Evolutionary conservation across 163 green algal genomes (phyloP).

Genomic region (Chlorella variabilis): DNA sequence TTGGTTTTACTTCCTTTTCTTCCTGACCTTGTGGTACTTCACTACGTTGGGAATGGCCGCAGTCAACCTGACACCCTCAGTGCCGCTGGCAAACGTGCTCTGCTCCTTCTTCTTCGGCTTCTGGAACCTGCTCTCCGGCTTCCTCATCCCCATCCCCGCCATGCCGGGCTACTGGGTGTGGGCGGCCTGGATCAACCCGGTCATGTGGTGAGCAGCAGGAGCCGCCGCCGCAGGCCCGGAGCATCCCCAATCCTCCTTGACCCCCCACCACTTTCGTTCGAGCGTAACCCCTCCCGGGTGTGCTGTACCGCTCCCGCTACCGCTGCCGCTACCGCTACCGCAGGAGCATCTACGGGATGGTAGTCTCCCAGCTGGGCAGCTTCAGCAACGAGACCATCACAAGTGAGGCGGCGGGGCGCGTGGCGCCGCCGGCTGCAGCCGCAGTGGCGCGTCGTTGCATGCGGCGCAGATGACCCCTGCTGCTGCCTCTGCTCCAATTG

Average conservation of each 20-base stretch:
- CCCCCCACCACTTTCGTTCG: no score
- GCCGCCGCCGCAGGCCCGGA: no score
- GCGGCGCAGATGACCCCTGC: no score
- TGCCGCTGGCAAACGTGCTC: slow-evolving; percentile 58
- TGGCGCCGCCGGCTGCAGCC: no score
- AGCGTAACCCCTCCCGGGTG: no score
- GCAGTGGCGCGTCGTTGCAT: no score
- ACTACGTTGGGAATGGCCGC: slow-evolving; percentile 50
- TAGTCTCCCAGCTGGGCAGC: slow-evolving; percentile 57
- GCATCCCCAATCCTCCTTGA: no score
- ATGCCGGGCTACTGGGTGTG: slow-evolving; percentile 61
- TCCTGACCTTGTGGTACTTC: slow-evolving; percentile 54
- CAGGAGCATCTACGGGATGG: slow-evolving; percentile 57
- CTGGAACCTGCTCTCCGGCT: slow-evolving; percentile 62
- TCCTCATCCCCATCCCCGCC: slow-evolving; percentile 64
- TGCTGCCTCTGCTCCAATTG: no score
- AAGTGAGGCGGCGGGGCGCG: not conserved
- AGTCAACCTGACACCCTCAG: slow-evolving; percentile 62
- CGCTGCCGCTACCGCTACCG: not conserved
- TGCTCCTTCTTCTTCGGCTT: slow-evolving; percentile 58
- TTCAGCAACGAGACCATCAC: slow-evolving; percentile 33
- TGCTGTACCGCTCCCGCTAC: not conserved
- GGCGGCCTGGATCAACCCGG: slow-evolving; percentile 21
- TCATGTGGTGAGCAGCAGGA: slow-evolving; percentile 25
- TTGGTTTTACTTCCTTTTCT: slow-evolving; percentile 50